These are phyloP conservation scores for Oxyria digyna DNA, from an alignment of 148 eudicot species.

Conservation along the genomic window DNA sequence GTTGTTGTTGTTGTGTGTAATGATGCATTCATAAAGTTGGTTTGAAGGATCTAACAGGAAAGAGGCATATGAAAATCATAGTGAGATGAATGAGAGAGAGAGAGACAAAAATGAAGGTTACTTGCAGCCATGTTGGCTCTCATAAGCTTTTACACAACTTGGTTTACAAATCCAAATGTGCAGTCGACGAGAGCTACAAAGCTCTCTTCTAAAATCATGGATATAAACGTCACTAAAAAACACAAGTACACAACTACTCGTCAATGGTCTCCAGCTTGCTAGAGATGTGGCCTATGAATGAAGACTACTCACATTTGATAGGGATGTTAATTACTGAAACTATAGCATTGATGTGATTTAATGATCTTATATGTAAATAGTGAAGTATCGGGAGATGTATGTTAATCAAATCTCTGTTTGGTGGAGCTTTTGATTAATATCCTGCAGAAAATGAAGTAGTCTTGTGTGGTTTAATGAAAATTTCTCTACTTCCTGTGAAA, in stretches of 20 bases:
- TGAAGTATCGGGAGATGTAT: no score
- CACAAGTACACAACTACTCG: not conserved
- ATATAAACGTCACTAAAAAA: not conserved
- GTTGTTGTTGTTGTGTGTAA: not conserved
- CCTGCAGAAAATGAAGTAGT: not conserved
- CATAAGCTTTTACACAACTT: slow-evolving; percentile 16
- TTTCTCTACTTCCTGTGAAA: not conserved
- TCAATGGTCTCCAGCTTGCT: no score
- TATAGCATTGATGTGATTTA: not conserved
- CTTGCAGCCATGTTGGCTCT: slow-evolving; percentile 15
- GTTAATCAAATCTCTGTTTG: no score
- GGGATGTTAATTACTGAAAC: not conserved
- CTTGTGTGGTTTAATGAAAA: not conserved
- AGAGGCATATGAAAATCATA: slow-evolving; percentile 13
- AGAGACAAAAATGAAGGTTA: slow-evolving; percentile 11
- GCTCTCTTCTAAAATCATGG: not conserved
- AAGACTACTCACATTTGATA: not conserved
- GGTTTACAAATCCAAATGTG: slow-evolving; percentile 6
- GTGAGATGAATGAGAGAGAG: slow-evolving; percentile 19
- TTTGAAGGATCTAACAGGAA: slow-evolving; percentile 10
- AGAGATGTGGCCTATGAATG: not conserved
- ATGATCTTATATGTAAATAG: no score
- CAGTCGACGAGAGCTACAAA: not conserved
- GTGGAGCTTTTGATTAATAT: no score
- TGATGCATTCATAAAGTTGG: slow-evolving; percentile 10